Base-by-base conservation (phyloP, 2,329 filamentous ascomycete species). In the Meredithiella fracta region DNA sequence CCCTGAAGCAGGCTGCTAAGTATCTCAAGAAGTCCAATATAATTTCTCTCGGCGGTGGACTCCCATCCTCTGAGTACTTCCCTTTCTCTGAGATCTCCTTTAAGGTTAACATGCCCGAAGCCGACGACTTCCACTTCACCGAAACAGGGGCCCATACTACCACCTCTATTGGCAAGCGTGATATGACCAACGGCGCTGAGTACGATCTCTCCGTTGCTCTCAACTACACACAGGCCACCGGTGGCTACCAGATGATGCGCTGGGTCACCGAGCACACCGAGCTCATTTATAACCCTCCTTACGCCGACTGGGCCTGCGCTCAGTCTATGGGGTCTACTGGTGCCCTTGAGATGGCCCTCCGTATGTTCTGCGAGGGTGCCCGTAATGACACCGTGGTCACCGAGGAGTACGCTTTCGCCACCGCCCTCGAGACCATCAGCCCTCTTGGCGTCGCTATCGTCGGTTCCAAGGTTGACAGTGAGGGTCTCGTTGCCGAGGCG, bases 221-320 rank as follows among this genome's bases (percentile, higher is more conserved):
- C 66, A 97, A 98, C 70, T 98, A 98, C 67, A 87, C 86, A 34
- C 89, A 95, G 70, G 83, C 89, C 7, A 81, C 81, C 17, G 92
- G 92, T 17, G 80, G 87, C 9, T 85, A 88, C 2, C 92, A 95
- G 70, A 74, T 98, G 67, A 72, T 96, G 60, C 82, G 92, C 59
- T 97, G 86, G 71, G 75, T 97, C 53, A 94, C 90, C 0, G 92
- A 98, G 72, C 92, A 97, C 69, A 94, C 90, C 0, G 91, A 98
- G 70, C 80, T 97, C 56, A 81, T 95, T 15, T 86, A 88, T 68
- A 76, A 80, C 59, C 90, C 91, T 15, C 87, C 86, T 0, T 97
- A 97, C 66, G 77, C 82, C 17, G 90, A 98, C 70, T 98, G 92
- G 92, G 76, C 79, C 61, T 86, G 86, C 63, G 83, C 82, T 55